Evolutionary conservation across 2,329 filamentous ascomycete species (phyloP).

Genomic region (Diaporthe velutina): DNA sequence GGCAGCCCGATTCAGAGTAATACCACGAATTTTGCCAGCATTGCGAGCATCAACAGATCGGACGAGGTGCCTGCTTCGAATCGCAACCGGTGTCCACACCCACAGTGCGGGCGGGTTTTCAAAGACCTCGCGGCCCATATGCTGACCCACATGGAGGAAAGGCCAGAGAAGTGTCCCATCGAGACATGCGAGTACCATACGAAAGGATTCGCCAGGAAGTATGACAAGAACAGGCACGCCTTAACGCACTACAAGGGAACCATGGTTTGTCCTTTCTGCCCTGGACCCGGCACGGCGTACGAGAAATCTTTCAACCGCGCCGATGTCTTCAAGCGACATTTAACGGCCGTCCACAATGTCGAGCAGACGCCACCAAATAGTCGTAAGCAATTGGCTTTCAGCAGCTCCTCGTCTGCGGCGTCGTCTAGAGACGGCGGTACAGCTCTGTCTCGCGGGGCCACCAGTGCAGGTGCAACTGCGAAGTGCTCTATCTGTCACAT

Average conservation of each 20-base stretch:
- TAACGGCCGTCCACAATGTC: slow-evolving; percentile 92
- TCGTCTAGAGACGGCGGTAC: slow-evolving; percentile 8
- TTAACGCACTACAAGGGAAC: slow-evolving; percentile 98
- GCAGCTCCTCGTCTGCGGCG: slow-evolving; percentile 19
- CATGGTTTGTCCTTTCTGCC: slow-evolving; percentile 95
- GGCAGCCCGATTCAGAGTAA: slow-evolving; percentile 36
- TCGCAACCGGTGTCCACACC: slow-evolving; percentile 66
- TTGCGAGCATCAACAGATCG: slow-evolving; percentile 45
- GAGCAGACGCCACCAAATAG: slow-evolving; percentile 95
- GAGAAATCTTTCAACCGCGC: slow-evolving; percentile 98
- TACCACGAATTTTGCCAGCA: slow-evolving; percentile 18
- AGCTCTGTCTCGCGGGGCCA: not conserved
- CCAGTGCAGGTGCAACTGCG: slow-evolving; percentile 68
- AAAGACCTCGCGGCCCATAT: slow-evolving; percentile 86
- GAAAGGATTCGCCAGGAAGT: slow-evolving; percentile 96
- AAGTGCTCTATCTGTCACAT: slow-evolving; percentile 92
- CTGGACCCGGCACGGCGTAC: slow-evolving; percentile 85
- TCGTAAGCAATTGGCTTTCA: slow-evolving; percentile 67
- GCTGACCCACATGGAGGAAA: slow-evolving; percentile 93
- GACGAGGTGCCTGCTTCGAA: slow-evolving; percentile 52
- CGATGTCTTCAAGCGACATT: slow-evolving; percentile 96
- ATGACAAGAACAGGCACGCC: slow-evolving; percentile 97
- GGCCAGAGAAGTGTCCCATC: slow-evolving; percentile 97
- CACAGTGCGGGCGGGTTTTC: slow-evolving; percentile 70
- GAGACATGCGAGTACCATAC: slow-evolving; percentile 91